Base-by-base conservation (phyloP, 2,329 filamentous ascomycete species). In the Fusarium fujikuroi region DNA sequence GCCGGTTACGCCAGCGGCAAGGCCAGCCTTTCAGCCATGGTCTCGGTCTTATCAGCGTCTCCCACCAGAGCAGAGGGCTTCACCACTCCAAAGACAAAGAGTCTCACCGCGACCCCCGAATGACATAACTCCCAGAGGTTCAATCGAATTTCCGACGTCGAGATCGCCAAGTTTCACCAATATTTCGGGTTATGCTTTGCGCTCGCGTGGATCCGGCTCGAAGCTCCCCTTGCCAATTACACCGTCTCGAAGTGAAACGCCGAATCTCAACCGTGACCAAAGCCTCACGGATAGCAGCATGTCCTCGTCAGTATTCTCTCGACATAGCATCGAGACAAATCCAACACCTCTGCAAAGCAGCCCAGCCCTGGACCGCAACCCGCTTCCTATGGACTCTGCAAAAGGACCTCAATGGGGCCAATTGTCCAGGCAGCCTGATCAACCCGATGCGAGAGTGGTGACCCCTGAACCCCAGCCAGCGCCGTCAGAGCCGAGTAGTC, bases 271-370 rank as follows among this genome's bases (percentile, higher is more conserved):
- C 53, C 79, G 79, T 19, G 82, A 84, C 40, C 79, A 78, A 32
- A 84, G 82, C 53, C 79, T 83, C 60, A 83, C 83, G 18, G 84
- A 85, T 60, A 85, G 82, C 74, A 85, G 83, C 77, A 82, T 84
- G 80, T 70, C 80, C 1, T 85, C 83, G 14, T 85, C 84, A 5
- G 74, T 83, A 10, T 84, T 85, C 34, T 84, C 83, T 36, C 79
- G 79, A 2, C 74, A 79, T 28, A 83, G 83, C 56, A 56, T 82
- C 61, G 76, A 83, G 42, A 80, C 80, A 4, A 78, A 72, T 12
- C 76, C 81, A 1, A 84, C 82, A 15, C 78, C 81, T 1, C 59
- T 75, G 2, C 75, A 79, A 12, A 68, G 74, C 18, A 83, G 80
- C 52, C 81, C 81, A 3, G 75, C 73, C 7, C 47, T 80, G 9